These are phyloP conservation scores for Cajanus cajan DNA, from an alignment of 306 rosid genomes.

Conservation along the genomic window DNA sequence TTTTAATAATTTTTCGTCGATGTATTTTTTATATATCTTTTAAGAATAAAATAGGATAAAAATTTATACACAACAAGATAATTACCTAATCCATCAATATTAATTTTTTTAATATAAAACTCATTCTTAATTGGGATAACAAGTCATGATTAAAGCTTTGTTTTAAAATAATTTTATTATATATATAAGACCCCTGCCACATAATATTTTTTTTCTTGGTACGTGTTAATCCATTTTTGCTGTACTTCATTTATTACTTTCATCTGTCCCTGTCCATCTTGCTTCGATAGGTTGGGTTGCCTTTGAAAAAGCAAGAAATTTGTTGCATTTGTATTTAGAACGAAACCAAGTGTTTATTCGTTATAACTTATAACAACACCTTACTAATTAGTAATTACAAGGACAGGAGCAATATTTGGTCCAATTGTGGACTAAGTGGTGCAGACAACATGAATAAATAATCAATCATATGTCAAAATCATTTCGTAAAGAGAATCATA, in stretches of 20 bases:
- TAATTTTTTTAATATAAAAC: no score
- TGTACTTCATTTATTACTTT: not conserved
- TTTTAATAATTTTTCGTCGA: no score
- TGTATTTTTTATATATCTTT: no score
- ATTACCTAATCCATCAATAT: no score
- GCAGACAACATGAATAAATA: constrained; percentile 15
- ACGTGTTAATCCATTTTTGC: not conserved
- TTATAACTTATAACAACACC: not conserved
- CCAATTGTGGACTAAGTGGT: not conserved
- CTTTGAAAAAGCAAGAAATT: not conserved
- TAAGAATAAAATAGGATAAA: no score
- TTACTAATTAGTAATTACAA: not conserved
- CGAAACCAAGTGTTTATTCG: not conserved
- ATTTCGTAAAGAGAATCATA: constrained; percentile 1
- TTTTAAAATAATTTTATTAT: not conserved
- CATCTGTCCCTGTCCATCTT: not conserved
- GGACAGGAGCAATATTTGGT: constrained; percentile 10
- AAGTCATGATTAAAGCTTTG: not conserved
- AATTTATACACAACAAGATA: no score
- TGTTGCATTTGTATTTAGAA: not conserved
- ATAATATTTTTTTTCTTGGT: not conserved
- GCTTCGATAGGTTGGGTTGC: not conserved
- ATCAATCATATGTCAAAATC: constrained; percentile 34
- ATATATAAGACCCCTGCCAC: not conserved
- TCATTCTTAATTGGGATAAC: not conserved